These are phyloP conservation scores for Tephrocybe sp. DNA, from an alignment of 768 basidiomycete genomes.

Conservation along the genomic window DNA sequence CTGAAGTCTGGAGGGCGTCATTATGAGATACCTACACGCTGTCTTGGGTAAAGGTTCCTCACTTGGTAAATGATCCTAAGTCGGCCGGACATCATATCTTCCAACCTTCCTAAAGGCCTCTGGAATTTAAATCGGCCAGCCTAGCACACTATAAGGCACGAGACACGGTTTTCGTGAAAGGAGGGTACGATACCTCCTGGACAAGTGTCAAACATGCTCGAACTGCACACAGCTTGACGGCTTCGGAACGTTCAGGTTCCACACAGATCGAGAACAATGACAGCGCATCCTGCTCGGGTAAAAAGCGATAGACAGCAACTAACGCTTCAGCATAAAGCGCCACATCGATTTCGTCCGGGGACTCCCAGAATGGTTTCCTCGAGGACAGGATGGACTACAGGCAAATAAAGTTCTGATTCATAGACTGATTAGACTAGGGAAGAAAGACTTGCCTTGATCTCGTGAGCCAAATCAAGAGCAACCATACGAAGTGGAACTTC, in stretches of 20 bases:
- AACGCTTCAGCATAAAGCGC: conserved; percentile 75
- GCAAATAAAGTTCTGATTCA: not conserved
- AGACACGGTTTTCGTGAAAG: conserved; percentile 1
- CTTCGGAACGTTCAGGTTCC: conserved; percentile 77
- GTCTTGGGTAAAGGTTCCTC: conserved; percentile 11
- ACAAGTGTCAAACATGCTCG: conserved; percentile 70
- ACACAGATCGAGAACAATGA: conserved; percentile 64
- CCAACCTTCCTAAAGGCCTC: conserved; percentile 48
- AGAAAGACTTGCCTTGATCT: conserved; percentile 62
- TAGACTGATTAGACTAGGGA: not conserved
- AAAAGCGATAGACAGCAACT: conserved; percentile 69
- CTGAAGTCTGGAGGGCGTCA: conserved; percentile 38
- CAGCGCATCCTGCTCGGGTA: conserved; percentile 61
- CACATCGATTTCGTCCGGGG: conserved; percentile 71
- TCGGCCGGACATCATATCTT: conserved; percentile 43
- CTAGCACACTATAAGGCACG: conserved; percentile 17
- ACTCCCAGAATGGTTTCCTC: conserved; percentile 71
- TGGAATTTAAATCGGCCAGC: conserved; percentile 58
- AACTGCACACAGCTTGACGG: conserved; percentile 76
- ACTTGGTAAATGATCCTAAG: conserved; percentile 61
- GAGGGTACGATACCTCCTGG: conserved; percentile 51
- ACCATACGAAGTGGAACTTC: conserved; percentile 66
- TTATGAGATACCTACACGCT: not conserved
- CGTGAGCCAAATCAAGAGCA: conserved; percentile 74
- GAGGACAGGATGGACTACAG: conserved; percentile 32